Conservation (phyloP, 257 asterid species). For the Coffea canephora region DNA sequence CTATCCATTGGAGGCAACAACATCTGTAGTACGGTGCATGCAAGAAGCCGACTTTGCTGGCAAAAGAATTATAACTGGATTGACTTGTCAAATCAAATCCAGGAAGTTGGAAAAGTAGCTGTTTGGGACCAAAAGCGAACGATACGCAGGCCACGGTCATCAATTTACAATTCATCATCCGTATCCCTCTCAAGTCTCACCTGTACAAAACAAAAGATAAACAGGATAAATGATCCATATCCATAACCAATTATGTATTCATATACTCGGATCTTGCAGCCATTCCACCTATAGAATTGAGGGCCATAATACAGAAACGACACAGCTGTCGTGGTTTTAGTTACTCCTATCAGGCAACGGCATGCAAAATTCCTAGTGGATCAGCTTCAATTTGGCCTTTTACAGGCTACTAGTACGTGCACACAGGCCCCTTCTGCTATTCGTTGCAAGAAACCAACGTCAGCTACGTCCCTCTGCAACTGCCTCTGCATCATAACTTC, state of each 20-base stretch:
- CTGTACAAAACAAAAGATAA: neutral
- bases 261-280: neutral
- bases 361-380: conserved; percentile 2
- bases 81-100: neutral
- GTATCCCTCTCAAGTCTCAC: conserved; percentile 9
- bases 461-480: conserved; percentile 1
- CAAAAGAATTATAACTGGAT: neutral
- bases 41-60: conserved; percentile 9
- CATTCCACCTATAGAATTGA: neutral
- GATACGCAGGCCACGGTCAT: neutral
- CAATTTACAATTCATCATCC: conserved; percentile 8
- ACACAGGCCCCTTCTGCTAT: conserved; percentile 2
- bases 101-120: neutral
- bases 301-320: neutral
- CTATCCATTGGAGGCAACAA: neutral
- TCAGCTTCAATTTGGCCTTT: neutral
- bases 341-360: conserved; percentile 8
- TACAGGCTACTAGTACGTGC: conserved; percentile 5
- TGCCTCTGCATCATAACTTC: neutral
- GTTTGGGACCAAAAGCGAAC: neutral
- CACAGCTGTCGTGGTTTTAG: conserved; percentile 13
- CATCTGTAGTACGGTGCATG: neutral
- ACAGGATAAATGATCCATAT: conserved; percentile 19
- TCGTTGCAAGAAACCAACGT: conserved; percentile 1
- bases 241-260: conserved; percentile 11